Percentiles rank a stretch among this genome's conserved stretches.
phyloP scores from a whole-genome alignment of 768 basidiomycete genomes.

The Boletus pseudopeckii region DNA sequence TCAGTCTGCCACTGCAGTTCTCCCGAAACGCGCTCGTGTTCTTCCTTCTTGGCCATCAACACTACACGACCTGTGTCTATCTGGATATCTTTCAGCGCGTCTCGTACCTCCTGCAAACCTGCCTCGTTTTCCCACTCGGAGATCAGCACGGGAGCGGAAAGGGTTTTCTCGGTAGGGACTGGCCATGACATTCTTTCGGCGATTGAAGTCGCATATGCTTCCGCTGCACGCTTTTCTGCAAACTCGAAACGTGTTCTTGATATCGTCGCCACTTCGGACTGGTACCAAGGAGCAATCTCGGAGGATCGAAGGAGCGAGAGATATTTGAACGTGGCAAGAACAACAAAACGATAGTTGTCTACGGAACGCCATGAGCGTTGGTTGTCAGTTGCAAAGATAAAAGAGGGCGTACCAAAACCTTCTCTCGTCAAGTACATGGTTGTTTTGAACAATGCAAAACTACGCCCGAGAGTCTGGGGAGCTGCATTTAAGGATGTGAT shows the following conservation, averaged over 20 bases:
- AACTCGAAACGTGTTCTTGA: conserved; percentile 79
- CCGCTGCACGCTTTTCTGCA: conserved; percentile 77
- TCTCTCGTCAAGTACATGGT: conserved; percentile 76
- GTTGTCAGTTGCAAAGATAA: not conserved
- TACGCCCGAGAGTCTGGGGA: conserved; percentile 66
- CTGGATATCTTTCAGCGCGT: conserved; percentile 58
- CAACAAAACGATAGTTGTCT: conserved; percentile 72
- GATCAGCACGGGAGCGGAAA: conserved; percentile 67
- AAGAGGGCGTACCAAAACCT: conserved; percentile 66
- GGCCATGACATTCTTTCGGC: conserved; percentile 77
- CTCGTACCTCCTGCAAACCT: conserved; percentile 51
- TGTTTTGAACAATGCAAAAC: conserved; percentile 89
- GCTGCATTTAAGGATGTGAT: conserved; percentile 70
- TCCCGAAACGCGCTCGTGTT: conserved; percentile 50
- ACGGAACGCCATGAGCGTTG: conserved; percentile 1
- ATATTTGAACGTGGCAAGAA: conserved; percentile 75
- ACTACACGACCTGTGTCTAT: conserved; percentile 64
- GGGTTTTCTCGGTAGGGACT: conserved; percentile 69
- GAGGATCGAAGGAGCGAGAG: conserved; percentile 64
- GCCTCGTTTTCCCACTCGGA: conserved; percentile 67
- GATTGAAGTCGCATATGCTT: conserved; percentile 74
- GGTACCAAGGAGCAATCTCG: conserved; percentile 59
- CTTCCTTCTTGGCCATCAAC: conserved; percentile 75
- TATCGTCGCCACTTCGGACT: conserved; percentile 71
- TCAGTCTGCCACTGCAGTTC: conserved; percentile 66